A percentile compares a stretch with the other conserved stretches of the same genome.
Conservation (phyloP, 2,329 filamentous ascomycete genomes). For the Epichloe sibirici region DNA sequence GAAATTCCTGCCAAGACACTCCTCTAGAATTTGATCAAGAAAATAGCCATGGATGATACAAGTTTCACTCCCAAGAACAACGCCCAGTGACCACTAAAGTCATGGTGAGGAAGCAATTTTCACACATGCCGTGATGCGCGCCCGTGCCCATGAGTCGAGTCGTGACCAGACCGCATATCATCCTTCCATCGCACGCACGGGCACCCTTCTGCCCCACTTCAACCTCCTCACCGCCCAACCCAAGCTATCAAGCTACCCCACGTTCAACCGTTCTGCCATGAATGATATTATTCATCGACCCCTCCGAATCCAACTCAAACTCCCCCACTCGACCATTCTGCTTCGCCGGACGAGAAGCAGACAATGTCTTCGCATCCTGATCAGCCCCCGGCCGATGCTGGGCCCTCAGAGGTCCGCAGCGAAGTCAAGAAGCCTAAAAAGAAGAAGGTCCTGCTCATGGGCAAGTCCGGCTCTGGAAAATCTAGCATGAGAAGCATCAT, state of each 20-base stretch:
- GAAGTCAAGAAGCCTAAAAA: constrained; percentile 62
- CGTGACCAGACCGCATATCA: too few relatives aligned
- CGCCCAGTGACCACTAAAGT: too few relatives aligned
- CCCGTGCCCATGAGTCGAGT: too few relatives aligned
- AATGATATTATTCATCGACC: neutral
- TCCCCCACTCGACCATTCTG: neutral
- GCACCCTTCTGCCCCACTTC: neutral
- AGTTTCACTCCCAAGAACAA: too few relatives aligned
- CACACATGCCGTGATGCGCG: neutral
- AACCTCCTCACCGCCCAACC: neutral
- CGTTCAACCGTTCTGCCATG: neutral
- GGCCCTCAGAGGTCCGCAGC: constrained; percentile 24
- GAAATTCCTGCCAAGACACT: too few relatives aligned
- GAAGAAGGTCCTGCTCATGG: constrained; percentile 82
- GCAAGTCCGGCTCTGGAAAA: constrained; percentile 94
- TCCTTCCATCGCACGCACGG: neutral
- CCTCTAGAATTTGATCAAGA: too few relatives aligned
- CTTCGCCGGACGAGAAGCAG: neutral
- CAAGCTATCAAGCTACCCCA: constrained; percentile 1
- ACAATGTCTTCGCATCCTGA: constrained; percentile 7
- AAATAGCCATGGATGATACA: too few relatives aligned
- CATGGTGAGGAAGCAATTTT: too few relatives aligned
- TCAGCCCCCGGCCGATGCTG: constrained; percentile 1
- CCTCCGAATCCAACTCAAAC: constrained; percentile 1
- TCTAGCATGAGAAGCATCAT: constrained; percentile 98